phyloP scores from a whole-genome alignment of 2,329 filamentous ascomycete species.

The Monilinia vaccinii-corymbosi region DNA sequence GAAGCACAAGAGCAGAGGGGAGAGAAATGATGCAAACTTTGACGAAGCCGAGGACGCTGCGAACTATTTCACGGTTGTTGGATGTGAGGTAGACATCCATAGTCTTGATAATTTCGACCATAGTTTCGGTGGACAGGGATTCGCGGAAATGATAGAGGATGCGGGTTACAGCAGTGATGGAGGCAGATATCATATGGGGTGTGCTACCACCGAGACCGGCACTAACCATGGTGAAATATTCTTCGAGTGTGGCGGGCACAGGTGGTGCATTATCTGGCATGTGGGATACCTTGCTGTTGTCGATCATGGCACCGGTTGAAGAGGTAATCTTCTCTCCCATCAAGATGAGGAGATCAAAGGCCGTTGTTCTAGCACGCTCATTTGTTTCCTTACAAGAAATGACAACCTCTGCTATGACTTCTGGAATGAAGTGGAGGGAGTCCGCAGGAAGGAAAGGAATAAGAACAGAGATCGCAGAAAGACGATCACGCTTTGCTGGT shows the following conservation, averaged over 20 bases:
- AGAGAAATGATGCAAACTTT: constrained; percentile 90
- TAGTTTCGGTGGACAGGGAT: constrained; percentile 56
- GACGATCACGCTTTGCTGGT: constrained; percentile 76
- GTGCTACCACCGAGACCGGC: constrained; percentile 87
- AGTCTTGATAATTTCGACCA: constrained; percentile 81
- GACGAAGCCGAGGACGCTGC: constrained; percentile 88
- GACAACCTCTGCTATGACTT: constrained; percentile 86
- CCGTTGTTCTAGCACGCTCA: constrained; percentile 80
- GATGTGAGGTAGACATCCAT: constrained; percentile 95
- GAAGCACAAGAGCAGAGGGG: constrained; percentile 68
- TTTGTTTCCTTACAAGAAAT: constrained; percentile 97
- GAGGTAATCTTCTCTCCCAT: constrained; percentile 73
- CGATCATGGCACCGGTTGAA: constrained; percentile 61
- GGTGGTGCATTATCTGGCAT: constrained; percentile 75
- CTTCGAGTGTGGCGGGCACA: constrained; percentile 75
- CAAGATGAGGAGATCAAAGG: constrained; percentile 81
- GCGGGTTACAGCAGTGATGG: constrained; percentile 90
- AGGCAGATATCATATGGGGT: constrained; percentile 94
- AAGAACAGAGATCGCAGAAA: constrained; percentile 73
- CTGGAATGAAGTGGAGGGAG: constrained; percentile 87
- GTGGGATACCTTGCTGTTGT: constrained; percentile 77
- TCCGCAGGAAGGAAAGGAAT: constrained; percentile 67
- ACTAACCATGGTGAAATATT: constrained; percentile 97
- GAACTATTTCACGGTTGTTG: constrained; percentile 94
- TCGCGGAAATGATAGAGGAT: constrained; percentile 85